These are phyloP conservation scores for Teratosphaeria viscida DNA, from an alignment of 2,329 filamentous ascomycete species.

Conservation along the genomic window DNA sequence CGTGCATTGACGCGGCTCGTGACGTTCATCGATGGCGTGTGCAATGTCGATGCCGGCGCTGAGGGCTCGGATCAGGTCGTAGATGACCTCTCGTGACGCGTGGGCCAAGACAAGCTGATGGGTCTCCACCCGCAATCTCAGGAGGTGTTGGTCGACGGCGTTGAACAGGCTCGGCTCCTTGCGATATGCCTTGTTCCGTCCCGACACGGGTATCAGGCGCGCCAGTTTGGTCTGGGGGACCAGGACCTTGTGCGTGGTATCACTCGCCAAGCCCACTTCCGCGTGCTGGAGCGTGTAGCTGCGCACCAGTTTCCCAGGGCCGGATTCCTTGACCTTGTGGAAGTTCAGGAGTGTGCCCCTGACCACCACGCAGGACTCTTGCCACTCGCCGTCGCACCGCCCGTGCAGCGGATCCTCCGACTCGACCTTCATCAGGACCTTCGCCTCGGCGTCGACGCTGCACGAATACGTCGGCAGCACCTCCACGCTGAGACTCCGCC, in stretches of 20 bases:
- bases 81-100: conserved; percentile 52
- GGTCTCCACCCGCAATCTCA: conserved; percentile 61
- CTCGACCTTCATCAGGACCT: conserved; percentile 23
- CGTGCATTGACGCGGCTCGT: conserved; percentile 34
- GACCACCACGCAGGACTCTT: conserved; percentile 48
- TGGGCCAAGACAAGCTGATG: conserved; percentile 65
- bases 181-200: conserved; percentile 30
- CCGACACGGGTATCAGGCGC: conserved; percentile 32
- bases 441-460: conserved; percentile 22
- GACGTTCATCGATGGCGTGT: conserved; percentile 58
- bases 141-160: conserved; percentile 46
- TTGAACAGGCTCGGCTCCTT: conserved; percentile 39
- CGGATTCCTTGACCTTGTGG: conserved; percentile 47
- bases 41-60: conserved; percentile 67
- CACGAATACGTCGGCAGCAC: conserved; percentile 24
- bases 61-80: conserved; percentile 57
- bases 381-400: conserved; percentile 22
- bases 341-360: conserved; percentile 59
- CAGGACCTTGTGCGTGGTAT: conserved; percentile 51
- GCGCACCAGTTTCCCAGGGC: conserved; percentile 50
- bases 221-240: conserved; percentile 36
- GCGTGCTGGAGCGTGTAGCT: conserved; percentile 66
- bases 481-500: conserved; percentile 13
- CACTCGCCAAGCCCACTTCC: conserved; percentile 62
- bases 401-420: conserved; percentile 23